Percentiles rank a stretch among this genome's conserved stretches.
Evolutionary conservation across 352 stramenopile species (phyloP).

Genomic region (Thalassiosira pacifica): DNA sequence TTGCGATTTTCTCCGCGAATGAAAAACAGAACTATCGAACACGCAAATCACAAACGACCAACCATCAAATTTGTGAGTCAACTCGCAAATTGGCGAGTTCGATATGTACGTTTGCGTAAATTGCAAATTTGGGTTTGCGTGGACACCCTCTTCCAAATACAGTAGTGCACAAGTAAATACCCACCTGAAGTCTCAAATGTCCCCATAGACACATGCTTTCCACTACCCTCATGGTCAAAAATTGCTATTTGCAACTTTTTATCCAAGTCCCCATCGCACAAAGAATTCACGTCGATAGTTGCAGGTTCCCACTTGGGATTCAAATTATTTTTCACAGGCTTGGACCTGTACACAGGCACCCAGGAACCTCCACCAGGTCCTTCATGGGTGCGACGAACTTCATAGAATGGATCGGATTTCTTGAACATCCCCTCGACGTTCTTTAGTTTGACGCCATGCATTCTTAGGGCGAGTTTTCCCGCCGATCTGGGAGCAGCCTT

Average conservation of each 20-base stretch:
- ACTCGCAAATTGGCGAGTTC: too few species aligned
- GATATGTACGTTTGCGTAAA: too few species aligned
- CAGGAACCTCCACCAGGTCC: slow-evolving; percentile 68
- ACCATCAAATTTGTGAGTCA: too few species aligned
- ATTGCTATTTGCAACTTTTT: slow-evolving; percentile 73
- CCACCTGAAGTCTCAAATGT: slow-evolving; percentile 72
- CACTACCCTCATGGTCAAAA: slow-evolving; percentile 73
- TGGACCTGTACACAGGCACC: slow-evolving; percentile 75
- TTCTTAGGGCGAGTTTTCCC: slow-evolving; percentile 50
- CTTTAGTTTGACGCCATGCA: slow-evolving; percentile 74
- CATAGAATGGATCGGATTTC: slow-evolving; percentile 79
- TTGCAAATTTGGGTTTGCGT: too few species aligned
- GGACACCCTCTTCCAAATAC: too few species aligned
- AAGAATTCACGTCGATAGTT: slow-evolving; percentile 70
- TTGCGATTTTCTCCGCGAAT: too few species aligned
- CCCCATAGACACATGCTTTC: slow-evolving; percentile 69
- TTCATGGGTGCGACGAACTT: slow-evolving; percentile 74
- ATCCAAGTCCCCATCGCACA: slow-evolving; percentile 76
- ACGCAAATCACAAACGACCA: too few species aligned
- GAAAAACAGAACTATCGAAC: too few species aligned
- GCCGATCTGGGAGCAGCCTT: slow-evolving; percentile 34
- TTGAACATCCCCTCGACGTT: slow-evolving; percentile 75
- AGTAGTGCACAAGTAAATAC: slow-evolving; percentile 2
- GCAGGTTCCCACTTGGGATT: slow-evolving; percentile 75
- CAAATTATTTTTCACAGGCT: slow-evolving; percentile 72